Conservation (phyloP, 1,284 basidiomycete species). For the Cutaneotrichosporon sp. region DNA sequence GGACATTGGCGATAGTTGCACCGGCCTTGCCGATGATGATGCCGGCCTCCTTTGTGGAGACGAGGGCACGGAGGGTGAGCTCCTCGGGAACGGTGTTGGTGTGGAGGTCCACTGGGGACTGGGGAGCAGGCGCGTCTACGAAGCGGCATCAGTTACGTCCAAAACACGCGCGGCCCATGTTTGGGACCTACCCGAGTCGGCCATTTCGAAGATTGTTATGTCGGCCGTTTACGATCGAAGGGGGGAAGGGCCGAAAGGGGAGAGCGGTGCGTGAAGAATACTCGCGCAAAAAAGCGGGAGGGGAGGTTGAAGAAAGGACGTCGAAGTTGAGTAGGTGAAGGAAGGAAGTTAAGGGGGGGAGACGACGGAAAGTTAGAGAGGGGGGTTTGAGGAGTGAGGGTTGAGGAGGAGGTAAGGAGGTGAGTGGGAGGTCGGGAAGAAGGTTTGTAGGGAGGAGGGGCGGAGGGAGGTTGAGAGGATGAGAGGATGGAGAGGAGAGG, state of each 20-base stretch:
- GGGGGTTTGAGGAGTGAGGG: slow-evolving; percentile 11
- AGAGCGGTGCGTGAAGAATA: slow-evolving; percentile 13
- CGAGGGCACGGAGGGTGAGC: slow-evolving; percentile 84
- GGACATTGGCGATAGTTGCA: slow-evolving; percentile 92
- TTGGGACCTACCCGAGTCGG: slow-evolving; percentile 7
- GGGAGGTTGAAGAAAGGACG: slow-evolving; percentile 1
- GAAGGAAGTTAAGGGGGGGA: slow-evolving; percentile 11
- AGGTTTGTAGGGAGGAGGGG: slow-evolving; percentile 7
- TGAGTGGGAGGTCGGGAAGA: slow-evolving; percentile 9
- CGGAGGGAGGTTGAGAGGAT: slow-evolving; percentile 2
- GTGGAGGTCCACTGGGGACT: slow-evolving; percentile 24
- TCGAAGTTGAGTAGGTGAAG: slow-evolving; percentile 3
- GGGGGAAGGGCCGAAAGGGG: slow-evolving; percentile 9
- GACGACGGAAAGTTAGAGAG: slow-evolving; percentile 10
- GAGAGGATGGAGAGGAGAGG: too few relatives aligned
- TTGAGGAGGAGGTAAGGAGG: slow-evolving; percentile 8
- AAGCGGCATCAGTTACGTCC: neutral
- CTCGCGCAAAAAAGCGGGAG: slow-evolving; percentile 12
- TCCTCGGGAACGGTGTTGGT: slow-evolving; percentile 44
- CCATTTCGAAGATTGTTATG: slow-evolving; percentile 14
- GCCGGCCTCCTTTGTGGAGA: slow-evolving; percentile 92
- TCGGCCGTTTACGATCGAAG: slow-evolving; percentile 8
- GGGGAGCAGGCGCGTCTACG: slow-evolving; percentile 30
- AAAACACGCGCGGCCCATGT: neutral
- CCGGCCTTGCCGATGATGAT: slow-evolving; percentile 93